Evolutionary conservation across 139 green algal genomes (phyloP).

Genomic region (Coccomyxa sp.): DNA sequence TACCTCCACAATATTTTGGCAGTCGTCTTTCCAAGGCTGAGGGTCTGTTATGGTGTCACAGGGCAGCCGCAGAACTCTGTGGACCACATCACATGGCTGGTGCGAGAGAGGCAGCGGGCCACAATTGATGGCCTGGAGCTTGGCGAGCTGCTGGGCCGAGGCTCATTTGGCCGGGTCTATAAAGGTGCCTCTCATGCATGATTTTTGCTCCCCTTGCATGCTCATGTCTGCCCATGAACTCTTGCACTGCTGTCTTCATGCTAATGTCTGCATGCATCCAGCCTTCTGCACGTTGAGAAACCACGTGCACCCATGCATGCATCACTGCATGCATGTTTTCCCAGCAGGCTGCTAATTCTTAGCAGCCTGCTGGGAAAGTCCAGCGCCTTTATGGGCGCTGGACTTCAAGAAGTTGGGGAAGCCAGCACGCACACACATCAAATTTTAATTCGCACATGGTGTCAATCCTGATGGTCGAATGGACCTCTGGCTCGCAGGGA

Average conservation of each 20-base stretch:
- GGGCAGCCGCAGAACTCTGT: neutral
- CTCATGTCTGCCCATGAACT: neutral
- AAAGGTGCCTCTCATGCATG: neutral
- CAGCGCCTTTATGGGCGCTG: no score
- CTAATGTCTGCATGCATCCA: neutral
- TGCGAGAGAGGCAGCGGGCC: neutral
- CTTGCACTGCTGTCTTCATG: neutral
- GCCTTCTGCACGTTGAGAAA: neutral
- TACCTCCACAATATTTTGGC: neutral
- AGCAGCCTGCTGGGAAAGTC: no score
- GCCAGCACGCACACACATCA: no score
- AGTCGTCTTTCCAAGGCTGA: neutral
- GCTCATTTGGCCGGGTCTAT: slow-evolving; percentile 8
- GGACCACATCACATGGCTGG: neutral
- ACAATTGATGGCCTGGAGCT: neutral
- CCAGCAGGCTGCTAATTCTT: neutral
- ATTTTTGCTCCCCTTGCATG: neutral
- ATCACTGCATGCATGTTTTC: neutral
- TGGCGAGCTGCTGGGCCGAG: neutral
- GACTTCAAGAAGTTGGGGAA: no score
- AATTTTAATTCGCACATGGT: no score
- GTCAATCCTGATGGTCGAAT: neutral
- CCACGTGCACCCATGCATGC: neutral
- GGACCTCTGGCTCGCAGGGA: neutral
- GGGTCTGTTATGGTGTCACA: neutral